Conservation (phyloP, 805 yeast genomes). For the Yamadazyma endophytica region DNA sequence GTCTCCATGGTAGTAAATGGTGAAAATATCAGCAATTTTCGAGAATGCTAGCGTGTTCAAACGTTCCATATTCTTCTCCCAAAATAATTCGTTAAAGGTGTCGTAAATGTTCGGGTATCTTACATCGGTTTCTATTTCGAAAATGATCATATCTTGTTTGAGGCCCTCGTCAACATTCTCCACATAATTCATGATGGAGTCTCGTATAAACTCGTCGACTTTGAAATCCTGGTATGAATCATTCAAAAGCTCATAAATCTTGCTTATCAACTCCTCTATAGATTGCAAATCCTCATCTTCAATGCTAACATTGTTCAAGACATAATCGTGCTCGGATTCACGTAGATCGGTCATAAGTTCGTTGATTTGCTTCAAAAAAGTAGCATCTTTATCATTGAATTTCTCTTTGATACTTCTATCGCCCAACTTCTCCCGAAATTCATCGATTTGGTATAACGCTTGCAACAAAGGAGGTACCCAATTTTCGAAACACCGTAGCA, state of each 20-base stretch:
- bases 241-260: slow-evolving; percentile 12
- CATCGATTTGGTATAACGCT: slow-evolving; percentile 9
- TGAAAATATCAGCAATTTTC: slow-evolving; percentile 25
- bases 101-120: slow-evolving; percentile 23
- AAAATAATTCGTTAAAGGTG: slow-evolving; percentile 32
- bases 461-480: slow-evolving; percentile 7
- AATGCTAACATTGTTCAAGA: slow-evolving; percentile 5
- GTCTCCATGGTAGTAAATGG: slow-evolving; percentile 27
- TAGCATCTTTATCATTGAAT: too few relatives aligned
- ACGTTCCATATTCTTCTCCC: slow-evolving; percentile 27
- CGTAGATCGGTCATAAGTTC: slow-evolving; percentile 2
- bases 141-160: slow-evolving; percentile 16
- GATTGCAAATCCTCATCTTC: slow-evolving; percentile 7
- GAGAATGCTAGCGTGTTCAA: slow-evolving; percentile 25
- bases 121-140: slow-evolving; percentile 31
- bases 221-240: slow-evolving; percentile 1
- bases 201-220: slow-evolving; percentile 6
- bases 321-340: slow-evolving; percentile 3
- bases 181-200: slow-evolving; percentile 23
- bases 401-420: not conserved
- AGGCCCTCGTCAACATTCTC: slow-evolving; percentile 13
- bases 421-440: slow-evolving; percentile 5
- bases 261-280: slow-evolving; percentile 19
- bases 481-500: not conserved
- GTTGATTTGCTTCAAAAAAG: slow-evolving; percentile 4